Base-by-base conservation (phyloP, 2,329 filamentous ascomycete genomes). In the Trichoderma brevicompactum region DNA sequence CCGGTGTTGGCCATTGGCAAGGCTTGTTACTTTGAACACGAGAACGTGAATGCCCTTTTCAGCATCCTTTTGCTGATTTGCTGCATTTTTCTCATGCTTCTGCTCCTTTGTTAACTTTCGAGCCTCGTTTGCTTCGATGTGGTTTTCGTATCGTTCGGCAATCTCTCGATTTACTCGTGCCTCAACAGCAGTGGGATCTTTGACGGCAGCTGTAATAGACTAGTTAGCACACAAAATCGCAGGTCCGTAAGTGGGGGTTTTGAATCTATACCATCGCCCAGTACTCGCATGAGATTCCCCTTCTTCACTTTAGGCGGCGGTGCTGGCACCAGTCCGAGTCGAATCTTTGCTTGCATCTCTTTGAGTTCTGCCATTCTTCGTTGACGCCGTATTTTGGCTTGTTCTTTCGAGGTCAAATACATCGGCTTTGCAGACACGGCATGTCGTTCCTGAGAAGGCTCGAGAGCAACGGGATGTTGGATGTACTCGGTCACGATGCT, bases 221-320 rank as follows among this genome's bases (percentile, higher is more conserved):
- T 28, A 7, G 48, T 75, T 66, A 76, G 72, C 38, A 65, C 61
- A 15, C 28, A 15, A 7, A 49, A 32, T 13, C 5, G 13, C 28
- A 44, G 17, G 13, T 10, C 5, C 6, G 28, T 44, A 46, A 12
- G 9, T 44, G 5, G 23, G 28, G 41, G 9, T 49, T 40, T 36
- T 9, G 8, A 28, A 1, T 15, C 92, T 90, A 75, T 74, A 78
- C 77, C 77, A 70, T 97, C 92, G 68, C 95, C 95, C 64, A 97
- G 84, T 36, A 99, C 95, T 65, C 94, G 90, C 95, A 99, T 99
- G 74, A 99, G 86, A 77, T 99, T 99, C 65, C 90, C 92, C 78
- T 96, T 96, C 80, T 97, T 98, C 71, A 99, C 92, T 79, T 98
- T 99, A 10, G 95, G 94, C 32, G 94, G 91, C 34, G 94, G 93